Evolutionary conservation across 2,329 filamentous ascomycete genomes (phyloP), one percentile per base, ranked within the genome.

Genomic region (Ampelomyces quisqualis): DNA sequence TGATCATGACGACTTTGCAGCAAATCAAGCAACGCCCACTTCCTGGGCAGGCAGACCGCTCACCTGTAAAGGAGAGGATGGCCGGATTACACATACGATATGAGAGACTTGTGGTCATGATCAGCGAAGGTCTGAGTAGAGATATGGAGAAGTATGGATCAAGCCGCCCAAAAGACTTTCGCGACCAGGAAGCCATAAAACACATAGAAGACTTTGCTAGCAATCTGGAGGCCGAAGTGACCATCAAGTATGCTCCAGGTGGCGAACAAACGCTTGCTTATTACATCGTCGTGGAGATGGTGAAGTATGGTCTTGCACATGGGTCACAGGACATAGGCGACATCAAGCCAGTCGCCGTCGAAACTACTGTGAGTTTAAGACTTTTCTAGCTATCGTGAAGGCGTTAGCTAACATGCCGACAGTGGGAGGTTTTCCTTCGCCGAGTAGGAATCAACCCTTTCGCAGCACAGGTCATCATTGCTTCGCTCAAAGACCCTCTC

Each of bases 1-100:
- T 95, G 2, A 65, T 95, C 1, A 59, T 86, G 14, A 87, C 87
- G 1, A 86, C 80, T 0, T 70, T 90, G 4, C 80, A 90, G 46
- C 81, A 84, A 50, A 75, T 86, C 18, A 85, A 83, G 29, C 90
- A 95, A 57, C 79, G 76, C 33, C 74, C 84, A 2, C 72, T 90
- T 0, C 87, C 88, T 0, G 82, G 84, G 0, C 76, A 80, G 37
- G 51, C 45, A 2, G 52, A 60, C 4, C 38, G 36, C 9, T 58
- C 58, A 1, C 49, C 40, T 1, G 41, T 89, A 10, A 76, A 77
- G 24, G 74, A 81, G 35, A 74, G 77, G 2, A 70, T 91, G 7
- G 59, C 68, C 3, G 66, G 62, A 6, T 70, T 84, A 0, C 75
- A 80, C 9, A 39, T 58, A 1, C 76, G 81, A 7, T 91, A 93